Conservation (phyloP, 83 land plant genomes). For the Diphasiastrum complanatum region DNA sequence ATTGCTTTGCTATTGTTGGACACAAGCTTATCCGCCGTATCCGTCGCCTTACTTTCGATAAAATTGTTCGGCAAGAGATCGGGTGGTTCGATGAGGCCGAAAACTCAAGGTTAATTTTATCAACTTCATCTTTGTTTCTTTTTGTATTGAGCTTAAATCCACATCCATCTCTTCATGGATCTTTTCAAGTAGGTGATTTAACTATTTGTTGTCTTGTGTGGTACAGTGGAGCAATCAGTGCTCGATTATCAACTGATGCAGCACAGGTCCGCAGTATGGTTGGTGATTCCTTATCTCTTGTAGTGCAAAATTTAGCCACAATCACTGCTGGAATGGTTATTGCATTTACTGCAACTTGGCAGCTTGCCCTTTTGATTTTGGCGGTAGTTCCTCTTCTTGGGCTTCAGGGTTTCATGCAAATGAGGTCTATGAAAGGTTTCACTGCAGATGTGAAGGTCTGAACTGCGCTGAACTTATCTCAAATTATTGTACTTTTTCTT, state of each 20-base stretch:
- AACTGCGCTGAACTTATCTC: no score
- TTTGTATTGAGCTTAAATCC: no score
- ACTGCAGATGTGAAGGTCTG: slow-evolving; percentile 57
- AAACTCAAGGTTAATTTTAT: no score
- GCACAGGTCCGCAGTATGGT: slow-evolving; percentile 47
- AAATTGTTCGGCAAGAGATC: no score
- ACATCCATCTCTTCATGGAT: no score
- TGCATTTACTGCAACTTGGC: slow-evolving; percentile 56
- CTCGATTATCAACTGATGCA: slow-evolving; percentile 66
- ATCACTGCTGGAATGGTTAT: slow-evolving; percentile 42
- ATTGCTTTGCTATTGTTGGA: neutral
- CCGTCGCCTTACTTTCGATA: no score
- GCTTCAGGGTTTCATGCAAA: slow-evolving; percentile 38
- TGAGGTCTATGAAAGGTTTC: slow-evolving; percentile 57
- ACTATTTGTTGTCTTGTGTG: no score
- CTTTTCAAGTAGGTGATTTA: no score
- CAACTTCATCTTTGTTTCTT: no score
- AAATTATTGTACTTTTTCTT: no score
- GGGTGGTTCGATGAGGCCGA: no score
- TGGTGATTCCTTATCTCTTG: slow-evolving; percentile 52
- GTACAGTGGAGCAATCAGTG: slow-evolving; percentile 54
- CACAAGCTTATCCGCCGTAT: no score
- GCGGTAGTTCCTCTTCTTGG: slow-evolving; percentile 51
- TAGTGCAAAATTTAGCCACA: slow-evolving; percentile 43
- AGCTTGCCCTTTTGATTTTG: slow-evolving; percentile 43